These are phyloP conservation scores for Macroventuria anomochaeta DNA, from an alignment of 2,329 filamentous ascomycete species.

Conservation along the genomic window DNA sequence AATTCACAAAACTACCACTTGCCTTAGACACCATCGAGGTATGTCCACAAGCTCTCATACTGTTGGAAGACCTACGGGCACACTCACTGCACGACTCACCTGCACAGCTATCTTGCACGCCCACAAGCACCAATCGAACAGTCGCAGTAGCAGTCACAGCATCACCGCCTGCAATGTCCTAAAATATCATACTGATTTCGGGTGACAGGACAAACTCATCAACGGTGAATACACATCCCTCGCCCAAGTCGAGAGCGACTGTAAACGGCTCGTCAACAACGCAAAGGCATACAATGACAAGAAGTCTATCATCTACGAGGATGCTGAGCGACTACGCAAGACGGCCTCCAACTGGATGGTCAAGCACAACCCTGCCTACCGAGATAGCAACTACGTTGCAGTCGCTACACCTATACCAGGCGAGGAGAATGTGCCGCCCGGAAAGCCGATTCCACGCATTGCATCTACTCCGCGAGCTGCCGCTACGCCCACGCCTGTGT, in stretches of 20 bases:
- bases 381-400: slow-evolving; percentile 68
- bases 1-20: slow-evolving; percentile 76
- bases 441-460: slow-evolving; percentile 37
- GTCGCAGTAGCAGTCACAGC: not conserved
- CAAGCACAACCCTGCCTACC: slow-evolving; percentile 83
- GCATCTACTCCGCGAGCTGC: slow-evolving; percentile 34
- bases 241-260: slow-evolving; percentile 78
- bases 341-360: slow-evolving; percentile 88
- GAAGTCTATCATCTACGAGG: slow-evolving; percentile 74
- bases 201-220: slow-evolving; percentile 66
- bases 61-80: not conserved
- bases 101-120: not conserved
- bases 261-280: slow-evolving; percentile 87
- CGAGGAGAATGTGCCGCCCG: slow-evolving; percentile 50
- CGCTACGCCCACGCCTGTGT: slow-evolving; percentile 32
- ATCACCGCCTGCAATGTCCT: not conserved
- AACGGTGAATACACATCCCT: slow-evolving; percentile 72
- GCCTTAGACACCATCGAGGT: slow-evolving; percentile 78
- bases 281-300: slow-evolving; percentile 84
- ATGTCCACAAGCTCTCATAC: slow-evolving; percentile 22
- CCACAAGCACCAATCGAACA: not conserved
- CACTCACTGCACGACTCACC: not conserved
- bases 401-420: slow-evolving; percentile 75
- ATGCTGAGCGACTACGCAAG: slow-evolving; percentile 87
- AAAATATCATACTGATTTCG: slow-evolving; percentile 21